Evolutionary conservation across 192 early-diverging fungal genomes (phyloP).

Genomic region (Radiomyces spectabilis): DNA sequence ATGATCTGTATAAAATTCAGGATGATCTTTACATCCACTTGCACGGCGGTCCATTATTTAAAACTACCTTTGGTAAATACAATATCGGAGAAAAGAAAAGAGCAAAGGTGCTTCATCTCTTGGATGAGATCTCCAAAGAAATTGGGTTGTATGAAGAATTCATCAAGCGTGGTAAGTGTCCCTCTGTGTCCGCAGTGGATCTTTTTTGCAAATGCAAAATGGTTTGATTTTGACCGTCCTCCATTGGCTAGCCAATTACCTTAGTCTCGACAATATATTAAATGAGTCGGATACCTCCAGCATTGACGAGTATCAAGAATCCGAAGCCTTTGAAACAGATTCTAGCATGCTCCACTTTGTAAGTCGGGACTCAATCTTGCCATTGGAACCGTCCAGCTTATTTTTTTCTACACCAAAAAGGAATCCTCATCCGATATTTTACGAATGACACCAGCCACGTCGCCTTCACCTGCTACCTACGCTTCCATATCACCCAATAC

Average conservation of each 20-base stretch:
- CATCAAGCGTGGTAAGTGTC: slow-evolving; percentile 52
- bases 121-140: slow-evolving; percentile 45
- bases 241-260: slow-evolving; percentile 37
- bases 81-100: slow-evolving; percentile 28
- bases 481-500: background rate
- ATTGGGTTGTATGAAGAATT: slow-evolving; percentile 56
- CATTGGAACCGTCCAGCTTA: no score
- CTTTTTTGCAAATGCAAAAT: background rate
- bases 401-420: background rate
- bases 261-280: slow-evolving; percentile 49
- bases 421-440: slow-evolving; percentile 29
- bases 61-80: background rate
- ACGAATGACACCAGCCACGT: slow-evolving; percentile 3
- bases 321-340: slow-evolving; percentile 37
- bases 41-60: slow-evolving; percentile 46
- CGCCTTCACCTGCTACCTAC: slow-evolving; percentile 2
- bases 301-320: slow-evolving; percentile 37
- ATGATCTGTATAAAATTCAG: slow-evolving; percentile 44
- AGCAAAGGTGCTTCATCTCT: slow-evolving; percentile 34
- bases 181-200: no score
- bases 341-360: slow-evolving; percentile 33
- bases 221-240: background rate
- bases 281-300: slow-evolving; percentile 47
- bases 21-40: slow-evolving; percentile 55
- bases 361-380: slow-evolving; percentile 29